Evolutionary conservation across 2,329 filamentous ascomycete genomes (phyloP), one percentile per base, ranked within the genome.

Genomic region (Diaporthe capsici): DNA sequence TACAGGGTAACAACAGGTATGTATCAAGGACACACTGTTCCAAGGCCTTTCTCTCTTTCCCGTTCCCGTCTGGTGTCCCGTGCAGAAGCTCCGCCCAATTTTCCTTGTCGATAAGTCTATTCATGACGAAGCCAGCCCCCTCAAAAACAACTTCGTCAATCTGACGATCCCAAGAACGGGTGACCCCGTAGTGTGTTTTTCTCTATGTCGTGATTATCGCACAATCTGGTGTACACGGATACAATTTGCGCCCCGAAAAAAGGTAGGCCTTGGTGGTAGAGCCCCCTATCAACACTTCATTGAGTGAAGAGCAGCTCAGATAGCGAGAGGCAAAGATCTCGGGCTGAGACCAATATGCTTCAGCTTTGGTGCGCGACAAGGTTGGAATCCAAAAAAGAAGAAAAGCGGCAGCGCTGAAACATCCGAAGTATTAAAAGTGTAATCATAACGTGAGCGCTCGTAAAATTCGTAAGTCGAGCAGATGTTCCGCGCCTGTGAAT

Each of bases 341-440:
- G 71, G 17, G 22, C 49, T 44, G 37, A 42, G 61, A 55, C 20
- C 49, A 73, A 57, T 37, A 17, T 63, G 71, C 58, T 47, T 47
- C 60, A 22, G 58, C 37, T 57, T 28, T n/a, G 44, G 13, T 73
- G 37, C 17, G 47, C 49, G 49, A 57, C 49, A 44, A 31, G 49
- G 47, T 55, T 61, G n/a, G 37, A 61, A 73, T 65, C 58, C 71
- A 65, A 73, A 65, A 63, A 73, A 60, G 6, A 55, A 57, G 57
- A 34, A 51, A 60, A 25, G 49, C 47, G 58, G 47, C 71, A 53
- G 71, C 71, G 58, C 34, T 73, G 37, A 73, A 63, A 65, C 47
- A 63, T 53, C 44, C 44, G 71, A 73, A 37, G 49, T 73, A 73
- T 73, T 73, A 73, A 73, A 73, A 73, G 71, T 73, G 58, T 73